These are phyloP conservation scores for Cercospora citrullina DNA, from an alignment of 2,329 filamentous ascomycete species.

Conservation along the genomic window DNA sequence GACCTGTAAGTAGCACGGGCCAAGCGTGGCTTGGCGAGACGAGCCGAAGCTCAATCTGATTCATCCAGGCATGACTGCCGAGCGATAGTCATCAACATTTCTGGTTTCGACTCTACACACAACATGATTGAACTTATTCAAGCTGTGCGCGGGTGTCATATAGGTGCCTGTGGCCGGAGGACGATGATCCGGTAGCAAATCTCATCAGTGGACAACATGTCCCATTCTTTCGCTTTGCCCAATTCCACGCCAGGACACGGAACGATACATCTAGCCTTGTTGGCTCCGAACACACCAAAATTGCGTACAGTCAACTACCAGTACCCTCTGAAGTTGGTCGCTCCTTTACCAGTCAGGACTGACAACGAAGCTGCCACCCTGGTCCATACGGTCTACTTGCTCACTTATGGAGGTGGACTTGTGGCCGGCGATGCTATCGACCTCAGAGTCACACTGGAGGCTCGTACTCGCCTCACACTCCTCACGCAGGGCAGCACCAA, in stretches of 20 bases:
- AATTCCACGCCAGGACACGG: constrained; percentile 76
- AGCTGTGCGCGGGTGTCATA: background rate
- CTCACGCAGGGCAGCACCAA: constrained; percentile 81
- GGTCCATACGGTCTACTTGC: constrained; percentile 75
- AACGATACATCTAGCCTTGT: constrained; percentile 68
- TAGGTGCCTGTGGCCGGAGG: background rate
- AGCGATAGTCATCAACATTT: background rate
- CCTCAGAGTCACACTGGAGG: constrained; percentile 66
- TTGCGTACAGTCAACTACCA: constrained; percentile 79
- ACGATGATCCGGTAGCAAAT: background rate
- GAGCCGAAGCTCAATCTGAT: constrained; percentile 1
- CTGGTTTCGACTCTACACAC: background rate
- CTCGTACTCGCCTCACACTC: constrained; percentile 63
- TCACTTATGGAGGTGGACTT: constrained; percentile 92
- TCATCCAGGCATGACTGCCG: constrained; percentile 1
- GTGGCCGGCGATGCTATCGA: constrained; percentile 82
- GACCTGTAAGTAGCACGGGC: background rate
- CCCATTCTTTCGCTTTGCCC: constrained; percentile 74
- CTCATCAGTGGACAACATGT: constrained; percentile 25
- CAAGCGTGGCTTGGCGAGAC: background rate
- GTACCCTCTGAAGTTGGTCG: constrained; percentile 92
- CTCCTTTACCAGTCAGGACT: constrained; percentile 64
- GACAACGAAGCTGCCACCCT: constrained; percentile 49
- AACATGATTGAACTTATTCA: background rate
- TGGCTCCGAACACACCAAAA: constrained; percentile 70